Evolutionary conservation across 2,329 filamentous ascomycete species (phyloP), one percentile per base, ranked within the genome.

Genomic region (Fusarium compactum): DNA sequence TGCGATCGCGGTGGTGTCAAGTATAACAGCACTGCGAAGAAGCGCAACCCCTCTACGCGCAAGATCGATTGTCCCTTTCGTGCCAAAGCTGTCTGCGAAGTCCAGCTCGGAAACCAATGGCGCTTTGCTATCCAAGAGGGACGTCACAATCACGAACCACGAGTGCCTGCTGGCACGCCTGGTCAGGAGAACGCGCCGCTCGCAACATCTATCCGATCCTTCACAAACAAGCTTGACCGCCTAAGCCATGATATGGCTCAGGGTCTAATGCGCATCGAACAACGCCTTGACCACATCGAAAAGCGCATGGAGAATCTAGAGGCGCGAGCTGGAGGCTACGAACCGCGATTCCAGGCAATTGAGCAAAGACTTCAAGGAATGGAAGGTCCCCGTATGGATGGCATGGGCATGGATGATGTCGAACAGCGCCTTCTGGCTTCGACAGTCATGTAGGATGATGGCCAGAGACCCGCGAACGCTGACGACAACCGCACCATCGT

Each of bases 41-140:
- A 89, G 80, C 85, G 87, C 60, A 89, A 88, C 71, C 87, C 87
- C 2, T 89, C 86, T 57, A 90, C 87, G 45, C 86, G 87, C 76
- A 90, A 90, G 79, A 86, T 90, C 58, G 87, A 90, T 76, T 90
- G 87, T 60, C 87, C 87, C 14, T 90, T 88, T 81, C 85, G 87
- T 55, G 87, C 87, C 58, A 90, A 90, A 80, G 87, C 87, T 25
- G 87, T 90, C 24, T 90, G 87, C 67, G 87, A 90, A 74, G 87
- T 90, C 9, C 87, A 89, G 76, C 81, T 90, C 14, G 85, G 85
- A 44, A 88, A 89, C 66, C 87, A 89, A 77, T 90, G 87, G 87
- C 86, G 87, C n/a, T 90, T 90, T 67, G 85, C 85, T 10, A 84
- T 90, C 14, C 87, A 89, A 65, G 86, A 89, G 60, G 77, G 83